Base-by-base conservation (phyloP, 768 basidiomycete species). In the Ramaria rubella region DNA sequence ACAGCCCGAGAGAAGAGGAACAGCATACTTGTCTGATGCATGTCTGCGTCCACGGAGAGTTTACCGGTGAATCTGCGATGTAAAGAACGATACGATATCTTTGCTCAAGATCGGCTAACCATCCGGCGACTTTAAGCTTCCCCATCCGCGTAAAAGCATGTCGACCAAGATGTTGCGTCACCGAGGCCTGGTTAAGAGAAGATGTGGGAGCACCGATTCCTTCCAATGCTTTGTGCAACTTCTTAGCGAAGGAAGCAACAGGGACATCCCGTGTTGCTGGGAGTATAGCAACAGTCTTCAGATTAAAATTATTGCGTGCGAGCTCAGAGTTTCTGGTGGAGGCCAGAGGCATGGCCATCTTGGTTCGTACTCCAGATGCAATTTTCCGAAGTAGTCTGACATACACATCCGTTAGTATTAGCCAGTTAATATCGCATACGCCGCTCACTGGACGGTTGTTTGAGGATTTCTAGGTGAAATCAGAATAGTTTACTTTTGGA, bases 101-200 rank as follows among this genome's bases (percentile, higher is more conserved):
- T 72, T 97, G 91, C 68, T 97, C 94, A 67, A 88, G 87, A 69
- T 98, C 94, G 15, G 95, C 92, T 6, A 99, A 75, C 96, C 96
- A 97, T 2, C 88, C 81, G 0, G 87, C 83, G 31, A 90, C 89
- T 75, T 98, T 99, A 40, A 99, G 80, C 70, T 97, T 97, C 2
- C 96, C 96, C 84, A 98, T 96, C 49, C 89, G 75, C 33, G 90
- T 91, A 70, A 98, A 99, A 0, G 94, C 92, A 72, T 99, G 94
- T 36, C 88, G 81, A 14, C 96, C 96, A 4, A 98, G 82, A 63
- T 96, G 92, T 50, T 81, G 81, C 50, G 93, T 92, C 49, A 97
- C 85, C 8, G 92, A 90, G 0, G 90, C 89, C 70, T 98, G 96
- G 65, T 95, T 94, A 30, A 99, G 81, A 68, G 86, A 96, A 1